phyloP scores from a whole-genome alignment of 2,329 filamentous ascomycete genomes.

The Lasiodiplodia hormozganensis region DNA sequence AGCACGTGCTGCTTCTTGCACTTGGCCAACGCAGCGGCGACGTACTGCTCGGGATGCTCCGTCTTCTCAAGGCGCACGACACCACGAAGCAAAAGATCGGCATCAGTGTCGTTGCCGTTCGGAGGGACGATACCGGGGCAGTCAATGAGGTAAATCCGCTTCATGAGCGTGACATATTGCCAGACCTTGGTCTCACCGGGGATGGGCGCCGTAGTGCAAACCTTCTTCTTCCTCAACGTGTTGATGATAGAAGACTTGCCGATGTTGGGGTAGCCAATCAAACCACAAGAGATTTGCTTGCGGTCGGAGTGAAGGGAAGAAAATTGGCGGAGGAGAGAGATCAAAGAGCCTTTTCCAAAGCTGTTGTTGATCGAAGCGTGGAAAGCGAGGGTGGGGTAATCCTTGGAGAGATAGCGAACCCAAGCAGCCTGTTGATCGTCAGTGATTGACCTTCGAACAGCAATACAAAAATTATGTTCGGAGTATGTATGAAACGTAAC shows the following conservation, averaged over 20 bases:
- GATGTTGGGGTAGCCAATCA: constrained; percentile 90
- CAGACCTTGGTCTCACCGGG: constrained; percentile 97
- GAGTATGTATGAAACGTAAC: constrained; percentile 91
- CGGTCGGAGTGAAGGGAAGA: constrained; percentile 85
- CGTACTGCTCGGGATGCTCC: constrained; percentile 95
- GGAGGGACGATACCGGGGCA: constrained; percentile 96
- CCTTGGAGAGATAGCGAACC: constrained; percentile 87
- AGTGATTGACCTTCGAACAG: constrained; percentile 38
- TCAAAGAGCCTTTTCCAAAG: constrained; percentile 94
- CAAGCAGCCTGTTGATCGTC: constrained; percentile 76
- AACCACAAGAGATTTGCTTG: constrained; percentile 92
- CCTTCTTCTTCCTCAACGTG: constrained; percentile 91
- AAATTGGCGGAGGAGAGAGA: constrained; percentile 91
- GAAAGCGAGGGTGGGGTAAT: constrained; percentile 93
- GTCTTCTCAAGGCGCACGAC: constrained; percentile 96
- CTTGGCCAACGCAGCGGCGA: constrained; percentile 77
- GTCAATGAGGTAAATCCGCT: constrained; percentile 92
- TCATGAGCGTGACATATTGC: constrained; percentile 97
- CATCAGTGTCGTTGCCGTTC: constrained; percentile 79
- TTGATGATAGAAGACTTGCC: constrained; percentile 99
- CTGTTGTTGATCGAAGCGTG: constrained; percentile 94
- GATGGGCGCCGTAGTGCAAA: constrained; percentile 91
- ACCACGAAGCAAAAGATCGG: constrained; percentile 87
- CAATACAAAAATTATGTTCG: constrained; percentile 38
- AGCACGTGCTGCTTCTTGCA: constrained; percentile 90